Conservation (phyloP, 2,329 filamentous ascomycete species). For the Harringtonia aguacate region DNA sequence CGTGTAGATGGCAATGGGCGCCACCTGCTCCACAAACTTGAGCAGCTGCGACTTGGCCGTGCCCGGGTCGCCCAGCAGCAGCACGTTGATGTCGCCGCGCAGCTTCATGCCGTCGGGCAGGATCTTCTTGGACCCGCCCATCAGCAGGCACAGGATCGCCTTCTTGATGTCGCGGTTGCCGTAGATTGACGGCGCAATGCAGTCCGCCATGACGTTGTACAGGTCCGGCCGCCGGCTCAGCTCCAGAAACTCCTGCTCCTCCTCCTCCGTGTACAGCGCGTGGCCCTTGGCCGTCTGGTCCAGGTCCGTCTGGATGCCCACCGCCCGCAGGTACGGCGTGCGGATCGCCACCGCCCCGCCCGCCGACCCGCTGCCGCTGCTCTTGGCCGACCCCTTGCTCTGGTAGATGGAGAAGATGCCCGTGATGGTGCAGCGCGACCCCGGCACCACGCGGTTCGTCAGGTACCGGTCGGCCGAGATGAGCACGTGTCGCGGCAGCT, state of each 20-base stretch:
- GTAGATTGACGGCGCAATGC: slow-evolving; percentile 95
- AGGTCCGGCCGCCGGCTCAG: slow-evolving; percentile 84
- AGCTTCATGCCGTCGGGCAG: slow-evolving; percentile 95
- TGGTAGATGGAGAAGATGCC: slow-evolving; percentile 98
- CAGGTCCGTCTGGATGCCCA: slow-evolving; percentile 83
- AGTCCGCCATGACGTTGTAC: slow-evolving; percentile 83
- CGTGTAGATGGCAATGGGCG: slow-evolving; percentile 96
- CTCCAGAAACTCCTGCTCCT: slow-evolving; percentile 92
- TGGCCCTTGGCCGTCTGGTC: slow-evolving; percentile 83
- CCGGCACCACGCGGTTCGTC: slow-evolving; percentile 90
- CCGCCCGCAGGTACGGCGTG: slow-evolving; percentile 86
- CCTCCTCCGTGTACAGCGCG: slow-evolving; percentile 80
- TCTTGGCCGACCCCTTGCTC: slow-evolving; percentile 65
- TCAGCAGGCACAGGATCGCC: slow-evolving; percentile 82
- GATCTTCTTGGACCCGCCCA: slow-evolving; percentile 96
- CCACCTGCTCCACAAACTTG: slow-evolving; percentile 94
- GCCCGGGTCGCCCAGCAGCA: slow-evolving; percentile 92
- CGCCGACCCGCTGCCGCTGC: slow-evolving; percentile 43
- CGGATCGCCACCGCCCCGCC: slow-evolving; percentile 85
- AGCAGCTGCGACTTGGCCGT: slow-evolving; percentile 95
- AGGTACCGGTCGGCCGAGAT: slow-evolving; percentile 95
- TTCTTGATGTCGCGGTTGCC: slow-evolving; percentile 96
- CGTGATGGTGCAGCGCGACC: slow-evolving; percentile 88
- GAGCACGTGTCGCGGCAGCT: slow-evolving; percentile 86
- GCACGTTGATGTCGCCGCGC: slow-evolving; percentile 94